These are phyloP conservation scores for Vigna angularis DNA, from an alignment of 306 rosid species.

Conservation along the genomic window DNA sequence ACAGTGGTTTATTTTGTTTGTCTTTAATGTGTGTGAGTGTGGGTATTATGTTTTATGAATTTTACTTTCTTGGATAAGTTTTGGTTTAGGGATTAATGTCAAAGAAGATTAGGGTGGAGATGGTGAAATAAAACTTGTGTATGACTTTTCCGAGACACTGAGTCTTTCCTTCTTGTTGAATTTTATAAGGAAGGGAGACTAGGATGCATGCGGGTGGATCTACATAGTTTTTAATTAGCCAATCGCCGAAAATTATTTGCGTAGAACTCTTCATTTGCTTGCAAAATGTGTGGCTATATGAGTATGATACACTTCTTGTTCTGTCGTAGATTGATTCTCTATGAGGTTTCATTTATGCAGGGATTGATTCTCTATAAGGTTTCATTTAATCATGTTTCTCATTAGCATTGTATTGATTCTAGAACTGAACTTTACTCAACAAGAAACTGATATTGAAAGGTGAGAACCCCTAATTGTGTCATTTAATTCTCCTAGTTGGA, in stretches of 20 bases:
- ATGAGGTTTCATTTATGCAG: too few relatives aligned
- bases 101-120: not conserved
- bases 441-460: not conserved
- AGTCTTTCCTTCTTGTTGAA: not conserved
- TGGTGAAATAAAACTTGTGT: slow-evolving; percentile 21
- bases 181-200: not conserved
- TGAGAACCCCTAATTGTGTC: not conserved
- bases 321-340: not conserved
- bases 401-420: not conserved
- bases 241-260: not conserved
- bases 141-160: not conserved
- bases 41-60: not conserved
- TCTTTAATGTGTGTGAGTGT: too few relatives aligned
- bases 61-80: not conserved
- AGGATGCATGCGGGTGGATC: slow-evolving; percentile 6
- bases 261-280: not conserved
- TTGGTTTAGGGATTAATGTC: not conserved
- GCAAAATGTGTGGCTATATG: not conserved
- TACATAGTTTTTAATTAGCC: slow-evolving; percentile 2
- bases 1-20: too few relatives aligned
- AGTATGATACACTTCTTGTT: too few relatives aligned
- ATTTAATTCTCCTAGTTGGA: slow-evolving; percentile 1
- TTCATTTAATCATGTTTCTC: not conserved
- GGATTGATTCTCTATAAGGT: too few relatives aligned
- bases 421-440: not conserved